Base-by-base conservation (phyloP, 352 stramenopile species). In the Pythium brassicae region DNA sequence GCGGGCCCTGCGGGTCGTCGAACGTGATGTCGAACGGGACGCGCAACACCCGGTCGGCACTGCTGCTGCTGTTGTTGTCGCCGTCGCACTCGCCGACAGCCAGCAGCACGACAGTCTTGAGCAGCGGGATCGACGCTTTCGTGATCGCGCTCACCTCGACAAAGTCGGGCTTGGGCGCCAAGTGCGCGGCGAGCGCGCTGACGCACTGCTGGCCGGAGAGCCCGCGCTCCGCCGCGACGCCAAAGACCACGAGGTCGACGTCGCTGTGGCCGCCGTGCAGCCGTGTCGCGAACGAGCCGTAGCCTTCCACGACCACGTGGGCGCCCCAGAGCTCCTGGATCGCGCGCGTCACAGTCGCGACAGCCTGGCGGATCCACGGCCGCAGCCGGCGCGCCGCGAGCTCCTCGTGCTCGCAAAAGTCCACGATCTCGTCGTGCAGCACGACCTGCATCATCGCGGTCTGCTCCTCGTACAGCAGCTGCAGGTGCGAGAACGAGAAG, bases 1-100 rank as follows among this genome's bases (percentile, higher is more conserved):
- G 62, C 32, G 69, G 61, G 2, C 72, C 71, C 7, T 63, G 61
- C 0, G 82, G 75, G n/a, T 88, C 77, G 56, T 91, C 83, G 45
- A 92, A 94, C 9, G 84, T 94, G 42, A 94, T 91, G 40, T 94
- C 84, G 12, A 93, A 81, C n/a, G 80, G 80, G 11, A 93, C 76
- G 14, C 65, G 68, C 23, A 85, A 27, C 23, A 60, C 52, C 20
- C 23, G 20, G 8, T 64, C 57, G 19, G 4, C 34, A 11, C 32
- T 10, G 4, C 12, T 43, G 42, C 19, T 15, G 42, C 56, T 34
- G 47, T 19, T n/a, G 27, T 51, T 17, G 32, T 39, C 7, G 15
- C 27, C 53, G 15, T 20, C 40, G 20, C 17, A 40, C 7, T 48
- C 32, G 2, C 17, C 27, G 37, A 55, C 23, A 22, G 45, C 55